These are phyloP conservation scores for Penicillium canescens DNA, from an alignment of 495 filamentous ascomycete genomes.

Conservation along the genomic window DNA sequence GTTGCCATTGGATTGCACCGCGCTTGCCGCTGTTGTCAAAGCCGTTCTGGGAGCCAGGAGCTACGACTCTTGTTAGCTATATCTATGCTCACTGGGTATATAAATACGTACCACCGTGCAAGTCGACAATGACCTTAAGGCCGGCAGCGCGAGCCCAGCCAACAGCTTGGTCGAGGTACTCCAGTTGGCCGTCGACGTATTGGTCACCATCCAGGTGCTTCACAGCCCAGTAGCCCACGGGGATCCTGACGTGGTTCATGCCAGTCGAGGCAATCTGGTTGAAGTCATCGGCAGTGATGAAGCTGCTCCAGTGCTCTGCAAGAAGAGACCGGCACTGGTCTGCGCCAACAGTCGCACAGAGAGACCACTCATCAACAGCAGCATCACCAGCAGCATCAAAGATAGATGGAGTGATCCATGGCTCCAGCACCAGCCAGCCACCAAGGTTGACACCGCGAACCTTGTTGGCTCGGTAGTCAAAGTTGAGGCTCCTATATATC, in stretches of 20 bases:
- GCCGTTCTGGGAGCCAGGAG: conserved; percentile 78
- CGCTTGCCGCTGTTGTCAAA: conserved; percentile 74
- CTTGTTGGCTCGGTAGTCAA: conserved; percentile 46
- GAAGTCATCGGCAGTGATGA: conserved; percentile 69
- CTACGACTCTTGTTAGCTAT: conserved; percentile 36
- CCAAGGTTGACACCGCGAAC: conserved; percentile 59
- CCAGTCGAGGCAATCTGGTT: conserved; percentile 62
- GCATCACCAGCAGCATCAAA: conserved; percentile 50
- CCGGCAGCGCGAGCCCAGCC: conserved; percentile 64
- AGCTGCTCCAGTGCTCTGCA: conserved; percentile 59
- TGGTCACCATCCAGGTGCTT: conserved; percentile 60
- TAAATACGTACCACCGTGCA: conserved; percentile 61
- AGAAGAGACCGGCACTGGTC: conserved; percentile 48
- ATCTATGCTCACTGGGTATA: too few species aligned
- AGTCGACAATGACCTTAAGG: conserved; percentile 68
- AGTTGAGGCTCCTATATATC: conserved; percentile 33
- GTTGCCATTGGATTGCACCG: conserved; percentile 65
- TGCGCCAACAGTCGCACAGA: conserved; percentile 51
- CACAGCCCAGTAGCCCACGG: conserved; percentile 78
- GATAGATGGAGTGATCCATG: conserved; percentile 69
- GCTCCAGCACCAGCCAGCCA: conserved; percentile 58
- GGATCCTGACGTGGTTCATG: conserved; percentile 76
- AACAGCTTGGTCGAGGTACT: conserved; percentile 65
- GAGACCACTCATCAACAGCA: conserved; percentile 66
- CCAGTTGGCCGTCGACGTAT: conserved; percentile 71